Evolutionary conservation across 2,329 filamentous ascomycete genomes (phyloP), one percentile per base, ranked within the genome.

Genomic region (Beauveria bassiana): DNA sequence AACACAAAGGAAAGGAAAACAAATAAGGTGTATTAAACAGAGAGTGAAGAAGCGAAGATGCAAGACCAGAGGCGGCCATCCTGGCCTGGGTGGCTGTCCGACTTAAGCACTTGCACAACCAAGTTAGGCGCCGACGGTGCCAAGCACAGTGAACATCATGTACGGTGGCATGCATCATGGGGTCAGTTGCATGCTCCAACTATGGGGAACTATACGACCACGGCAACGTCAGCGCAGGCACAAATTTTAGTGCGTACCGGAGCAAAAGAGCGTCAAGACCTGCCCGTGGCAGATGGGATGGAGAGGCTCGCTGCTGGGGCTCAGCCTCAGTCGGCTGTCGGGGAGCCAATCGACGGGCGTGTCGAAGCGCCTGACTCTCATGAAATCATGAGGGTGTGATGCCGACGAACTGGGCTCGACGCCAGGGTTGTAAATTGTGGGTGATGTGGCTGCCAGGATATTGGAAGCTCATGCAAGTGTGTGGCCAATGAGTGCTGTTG

Each of bases 21-120:
- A 67, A 65, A 71, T 65, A 67, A 65, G 70, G 66, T 65, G 65
- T 71, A 66, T 65, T 63, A 58, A 61, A 65, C 60, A 59, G 65
- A 68, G 66, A 64, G 55, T 64, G 71, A 71, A 69, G 66, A 69
- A 73, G 70, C 70, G 68, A 65, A 68, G 67, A 73, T 66, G 64
- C 67, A 66, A 65, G 65, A 68, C 65, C 65, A 65, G 67, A 65
- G 62, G 47, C 59, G 61, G 66, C 66, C 55, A 52, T 52, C 47
- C 14, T 53, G 64, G 42, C 51, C 53, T 40, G 62, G 65, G 61
- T 59, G 58, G 28, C 38, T 50, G 49, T 56, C 58, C 59, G 62
- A 65, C 65, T 68, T 65, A 66, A 61, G 45, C 38, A 49, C 10
- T 50, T 24, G 59, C 51, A 50, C 51, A 50, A 49, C 43, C 20